Conservation (phyloP, 2,329 filamentous ascomycete genomes). For the Beauveria sp. region DNA sequence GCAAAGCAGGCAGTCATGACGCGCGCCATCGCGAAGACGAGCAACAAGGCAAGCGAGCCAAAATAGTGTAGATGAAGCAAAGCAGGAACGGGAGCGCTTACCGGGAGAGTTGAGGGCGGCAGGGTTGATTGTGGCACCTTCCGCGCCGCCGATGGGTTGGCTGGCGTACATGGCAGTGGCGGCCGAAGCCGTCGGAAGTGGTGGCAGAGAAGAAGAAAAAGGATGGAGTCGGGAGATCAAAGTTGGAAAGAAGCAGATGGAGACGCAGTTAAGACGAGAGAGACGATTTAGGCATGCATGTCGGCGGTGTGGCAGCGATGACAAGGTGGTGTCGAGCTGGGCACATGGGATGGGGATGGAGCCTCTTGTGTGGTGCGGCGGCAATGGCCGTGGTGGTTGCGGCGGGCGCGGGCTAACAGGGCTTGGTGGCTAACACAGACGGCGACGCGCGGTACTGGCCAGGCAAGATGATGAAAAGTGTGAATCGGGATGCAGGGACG, state of each 20-base stretch:
- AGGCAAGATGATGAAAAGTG: background rate
- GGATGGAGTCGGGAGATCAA: background rate
- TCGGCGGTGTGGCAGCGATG: slow-evolving; percentile 9
- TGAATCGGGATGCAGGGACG: background rate
- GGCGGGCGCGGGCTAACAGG: slow-evolving; percentile 1
- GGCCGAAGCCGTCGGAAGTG: slow-evolving; percentile 14
- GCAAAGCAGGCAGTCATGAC: slow-evolving; percentile 6
- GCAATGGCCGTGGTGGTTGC: slow-evolving; percentile 9
- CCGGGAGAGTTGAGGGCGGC: slow-evolving; percentile 74
- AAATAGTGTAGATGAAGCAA: background rate
- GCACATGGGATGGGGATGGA: slow-evolving; percentile 9
- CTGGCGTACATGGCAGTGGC: slow-evolving; percentile 29
- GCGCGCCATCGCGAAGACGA: slow-evolving; percentile 6
- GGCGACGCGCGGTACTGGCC: slow-evolving; percentile 1
- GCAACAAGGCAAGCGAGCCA: slow-evolving; percentile 13
- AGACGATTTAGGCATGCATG: slow-evolving; percentile 7
- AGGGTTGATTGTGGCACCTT: slow-evolving; percentile 85
- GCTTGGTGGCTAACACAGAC: background rate
- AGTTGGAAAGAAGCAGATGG: background rate
- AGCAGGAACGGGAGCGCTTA: slow-evolving; percentile 37
- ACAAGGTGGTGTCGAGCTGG: slow-evolving; percentile 12
- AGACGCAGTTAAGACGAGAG: background rate
- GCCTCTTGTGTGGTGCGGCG: slow-evolving; percentile 11
- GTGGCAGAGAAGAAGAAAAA: slow-evolving; percentile 14
- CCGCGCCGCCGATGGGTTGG: slow-evolving; percentile 64